phyloP scores from a whole-genome alignment of 2,329 filamentous ascomycete species.

The Mollisiaceae sp. region DNA sequence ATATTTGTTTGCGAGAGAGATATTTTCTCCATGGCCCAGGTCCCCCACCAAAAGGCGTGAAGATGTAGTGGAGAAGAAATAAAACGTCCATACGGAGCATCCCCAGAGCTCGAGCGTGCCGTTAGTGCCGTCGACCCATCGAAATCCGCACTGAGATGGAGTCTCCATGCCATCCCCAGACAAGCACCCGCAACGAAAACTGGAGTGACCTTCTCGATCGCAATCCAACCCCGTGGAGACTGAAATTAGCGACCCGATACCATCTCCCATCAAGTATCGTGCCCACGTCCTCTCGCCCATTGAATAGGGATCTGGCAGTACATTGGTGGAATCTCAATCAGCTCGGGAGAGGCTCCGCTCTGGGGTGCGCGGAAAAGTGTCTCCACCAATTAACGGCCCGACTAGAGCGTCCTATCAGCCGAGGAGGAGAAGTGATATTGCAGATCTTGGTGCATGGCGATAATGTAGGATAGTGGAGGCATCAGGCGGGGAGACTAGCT shows the following conservation, averaged over 20 bases:
- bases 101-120: neutral
- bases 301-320: neutral
- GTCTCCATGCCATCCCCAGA: neutral
- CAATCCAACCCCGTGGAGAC: neutral
- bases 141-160: neutral
- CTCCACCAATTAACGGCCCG: slow-evolving; percentile 8
- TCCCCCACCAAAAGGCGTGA: neutral
- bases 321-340: neutral
- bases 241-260: neutral
- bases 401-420: neutral
- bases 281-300: neutral
- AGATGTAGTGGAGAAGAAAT: neutral
- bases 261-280: neutral
- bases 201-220: neutral
- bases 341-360: neutral
- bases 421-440: neutral
- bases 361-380: slow-evolving; percentile 2
- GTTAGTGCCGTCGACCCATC: slow-evolving; percentile 1
- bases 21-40: slow-evolving; percentile 2
- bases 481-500: neutral
- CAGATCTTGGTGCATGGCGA: slow-evolving; percentile 3
- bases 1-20: slow-evolving; percentile 8
- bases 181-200: neutral
- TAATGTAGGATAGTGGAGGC: slow-evolving; percentile 3
- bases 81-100: neutral